Evolutionary conservation across 2,329 filamentous ascomycete species (phyloP).

Genomic region (Fusarium secorum): DNA sequence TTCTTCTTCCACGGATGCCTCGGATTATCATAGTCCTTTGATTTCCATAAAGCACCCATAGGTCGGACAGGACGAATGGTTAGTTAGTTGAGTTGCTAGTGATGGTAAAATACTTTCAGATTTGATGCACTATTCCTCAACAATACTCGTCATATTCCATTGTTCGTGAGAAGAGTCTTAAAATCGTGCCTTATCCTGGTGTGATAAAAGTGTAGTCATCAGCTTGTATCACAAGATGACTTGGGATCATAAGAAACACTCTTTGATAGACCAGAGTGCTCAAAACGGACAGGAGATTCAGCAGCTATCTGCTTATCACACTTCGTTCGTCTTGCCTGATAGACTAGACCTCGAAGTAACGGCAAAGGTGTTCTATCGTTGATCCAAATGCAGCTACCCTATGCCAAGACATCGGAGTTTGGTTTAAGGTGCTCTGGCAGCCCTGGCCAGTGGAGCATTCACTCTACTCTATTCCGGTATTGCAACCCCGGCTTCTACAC

Average conservation of each 20-base stretch:
- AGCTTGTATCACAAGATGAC: no score
- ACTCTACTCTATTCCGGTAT: not conserved
- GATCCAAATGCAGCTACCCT: not conserved
- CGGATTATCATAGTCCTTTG: not conserved
- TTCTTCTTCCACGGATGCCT: not conserved
- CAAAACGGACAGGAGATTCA: not conserved
- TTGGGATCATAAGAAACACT: not conserved
- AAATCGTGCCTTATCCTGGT: rapidly evolving
- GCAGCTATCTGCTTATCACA: not conserved
- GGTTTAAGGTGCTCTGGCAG: not conserved
- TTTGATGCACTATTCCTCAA: not conserved
- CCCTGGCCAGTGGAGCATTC: not conserved
- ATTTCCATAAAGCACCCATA: not conserved
- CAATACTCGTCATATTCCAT: not conserved
- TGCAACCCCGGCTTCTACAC: not conserved
- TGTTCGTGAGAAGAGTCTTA: rapidly evolving
- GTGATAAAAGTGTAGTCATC: rapidly evolving
- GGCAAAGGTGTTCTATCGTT: not conserved
- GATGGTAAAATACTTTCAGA: rapidly evolving
- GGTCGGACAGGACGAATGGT: rapidly evolving
- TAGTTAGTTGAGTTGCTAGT: rapidly evolving
- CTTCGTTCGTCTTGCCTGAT: not conserved
- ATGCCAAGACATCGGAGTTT: not conserved
- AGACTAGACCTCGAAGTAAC: not conserved
- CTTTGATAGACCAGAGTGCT: not conserved